Base-by-base conservation (phyloP, 139 green algal genomes). In the Trebouxia sp. region DNA sequence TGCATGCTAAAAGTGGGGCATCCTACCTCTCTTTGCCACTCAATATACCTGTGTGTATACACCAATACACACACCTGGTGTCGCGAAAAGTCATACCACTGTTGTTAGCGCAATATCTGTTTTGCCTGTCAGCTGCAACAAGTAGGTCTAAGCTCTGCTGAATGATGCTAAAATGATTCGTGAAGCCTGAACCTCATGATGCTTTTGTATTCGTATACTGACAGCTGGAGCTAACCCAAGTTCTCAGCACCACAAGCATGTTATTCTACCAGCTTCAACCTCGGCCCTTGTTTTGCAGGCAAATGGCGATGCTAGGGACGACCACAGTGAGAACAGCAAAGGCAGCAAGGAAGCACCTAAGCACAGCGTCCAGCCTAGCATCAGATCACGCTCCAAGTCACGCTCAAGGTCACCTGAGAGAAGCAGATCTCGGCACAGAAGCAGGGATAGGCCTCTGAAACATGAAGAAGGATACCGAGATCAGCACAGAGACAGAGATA, bases 191-290 rank as follows among this genome's bases (percentile, higher is more conserved):
- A 72, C 22, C 43, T 78, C 8, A 65, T 86, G 82, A 77, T 69
- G 65, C 26, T 48, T 42, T 15, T 85, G 83, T 87, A 87, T 87
- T 87, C 83, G 83, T 87, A 87, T 78, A 75, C 83, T 87, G 83
- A 87, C 83, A 87, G 83, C 55, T 80, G 24, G 26, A 50, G 37
- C 41, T 45, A n/a, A n/a, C n/a, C n/a, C n/a, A n/a, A n/a, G n/a
- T n/a, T n/a, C n/a, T n/a, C n/a, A n/a, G n/a, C n/a, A n/a, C n/a
- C n/a, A n/a, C n/a, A n/a, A n/a, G n/a, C n/a, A n/a, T n/a, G n/a
- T n/a, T n/a, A n/a, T n/a, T n/a, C n/a, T n/a, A n/a, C n/a, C 58
- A 42, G 30, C 20, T 42, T 69, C 30, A 65, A 37, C 58, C 39
- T 38, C 20, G 39, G 28, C 10, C 28, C 41, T 22, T 39, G 28